Evolutionary conservation across 768 basidiomycete genomes (phyloP).

Genomic region (Dioszegia hungarica): DNA sequence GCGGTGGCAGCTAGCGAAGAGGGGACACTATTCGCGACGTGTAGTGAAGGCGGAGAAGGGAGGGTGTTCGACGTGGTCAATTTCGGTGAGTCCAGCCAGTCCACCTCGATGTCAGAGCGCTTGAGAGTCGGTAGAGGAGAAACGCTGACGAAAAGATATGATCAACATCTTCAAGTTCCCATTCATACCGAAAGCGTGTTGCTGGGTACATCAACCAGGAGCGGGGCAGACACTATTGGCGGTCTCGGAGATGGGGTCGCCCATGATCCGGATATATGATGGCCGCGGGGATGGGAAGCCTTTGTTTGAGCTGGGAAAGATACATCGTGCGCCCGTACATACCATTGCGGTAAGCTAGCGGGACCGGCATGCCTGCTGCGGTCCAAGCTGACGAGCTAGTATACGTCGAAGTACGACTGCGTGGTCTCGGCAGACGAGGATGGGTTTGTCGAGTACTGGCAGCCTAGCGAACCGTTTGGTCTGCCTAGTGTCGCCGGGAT

Average conservation of each 20-base stretch:
- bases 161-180: conserved; percentile 93
- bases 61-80: conserved; percentile 98
- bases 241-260: conserved; percentile 74
- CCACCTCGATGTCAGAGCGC: no score
- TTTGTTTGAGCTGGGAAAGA: conserved; percentile 65
- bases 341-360: conserved; percentile 70
- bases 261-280: conserved; percentile 82
- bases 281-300: conserved; percentile 78
- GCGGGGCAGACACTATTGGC: conserved; percentile 84
- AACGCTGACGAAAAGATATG: conserved; percentile 62
- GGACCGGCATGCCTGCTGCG: background rate
- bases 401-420: conserved; percentile 80
- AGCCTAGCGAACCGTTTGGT: conserved; percentile 80
- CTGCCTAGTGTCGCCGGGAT: conserved; percentile 70
- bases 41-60: conserved; percentile 83
- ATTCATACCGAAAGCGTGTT: conserved; percentile 78
- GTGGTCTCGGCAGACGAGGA: conserved; percentile 91
- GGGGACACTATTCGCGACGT: conserved; percentile 83
- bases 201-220: conserved; percentile 89
- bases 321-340: conserved; percentile 87
- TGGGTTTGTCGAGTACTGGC: conserved; percentile 96
- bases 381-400: conserved; percentile 54
- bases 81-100: conserved; percentile 68
- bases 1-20: conserved; percentile 83
- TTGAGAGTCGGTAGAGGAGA: background rate